Conservation (phyloP, 192 early-diverging fungal genomes). For the Podochytrium sp. region DNA sequence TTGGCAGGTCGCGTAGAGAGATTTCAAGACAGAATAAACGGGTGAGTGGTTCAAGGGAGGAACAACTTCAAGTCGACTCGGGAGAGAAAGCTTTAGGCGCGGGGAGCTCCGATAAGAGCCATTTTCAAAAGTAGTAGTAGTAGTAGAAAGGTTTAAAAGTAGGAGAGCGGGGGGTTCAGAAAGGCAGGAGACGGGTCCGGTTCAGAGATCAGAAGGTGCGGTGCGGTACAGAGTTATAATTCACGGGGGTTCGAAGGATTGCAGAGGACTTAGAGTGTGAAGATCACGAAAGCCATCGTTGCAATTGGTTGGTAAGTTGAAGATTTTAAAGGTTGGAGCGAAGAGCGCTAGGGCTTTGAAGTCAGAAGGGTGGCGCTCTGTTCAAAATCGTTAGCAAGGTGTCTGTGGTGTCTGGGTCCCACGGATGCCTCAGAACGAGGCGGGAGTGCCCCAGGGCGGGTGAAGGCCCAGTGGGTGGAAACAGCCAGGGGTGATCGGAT, state of each 20-base stretch:
- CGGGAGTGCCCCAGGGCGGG: too few species aligned
- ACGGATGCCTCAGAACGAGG: too few species aligned
- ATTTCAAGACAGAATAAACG: neutral
- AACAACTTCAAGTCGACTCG: neutral
- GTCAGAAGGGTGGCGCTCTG: too few species aligned
- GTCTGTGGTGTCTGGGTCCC: too few species aligned
- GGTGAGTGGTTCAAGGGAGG: neutral
- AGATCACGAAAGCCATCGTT: conserved; percentile 31
- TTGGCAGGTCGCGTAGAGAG: neutral
- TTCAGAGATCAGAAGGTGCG: neutral
- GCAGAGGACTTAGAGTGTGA: conserved; percentile 19
- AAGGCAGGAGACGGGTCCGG: conserved; percentile 1
- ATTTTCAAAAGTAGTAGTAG: neutral
- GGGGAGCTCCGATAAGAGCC: neutral
- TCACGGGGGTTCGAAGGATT: conserved; percentile 23
- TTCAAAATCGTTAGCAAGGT: too few species aligned
- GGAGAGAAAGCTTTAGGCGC: neutral
- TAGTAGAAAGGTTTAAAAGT: neutral
- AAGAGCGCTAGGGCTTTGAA: too few species aligned
- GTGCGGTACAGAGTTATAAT: neutral
- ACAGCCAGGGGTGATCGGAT: too few species aligned
- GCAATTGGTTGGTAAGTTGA: neutral
- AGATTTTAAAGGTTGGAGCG: conserved; percentile 17
- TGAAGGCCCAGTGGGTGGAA: too few species aligned
- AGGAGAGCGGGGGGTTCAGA: conserved; percentile 17